Evolutionary conservation across 495 filamentous ascomycete species (phyloP), one percentile per base, ranked within the genome.

Genomic region (Tuber borchii): DNA sequence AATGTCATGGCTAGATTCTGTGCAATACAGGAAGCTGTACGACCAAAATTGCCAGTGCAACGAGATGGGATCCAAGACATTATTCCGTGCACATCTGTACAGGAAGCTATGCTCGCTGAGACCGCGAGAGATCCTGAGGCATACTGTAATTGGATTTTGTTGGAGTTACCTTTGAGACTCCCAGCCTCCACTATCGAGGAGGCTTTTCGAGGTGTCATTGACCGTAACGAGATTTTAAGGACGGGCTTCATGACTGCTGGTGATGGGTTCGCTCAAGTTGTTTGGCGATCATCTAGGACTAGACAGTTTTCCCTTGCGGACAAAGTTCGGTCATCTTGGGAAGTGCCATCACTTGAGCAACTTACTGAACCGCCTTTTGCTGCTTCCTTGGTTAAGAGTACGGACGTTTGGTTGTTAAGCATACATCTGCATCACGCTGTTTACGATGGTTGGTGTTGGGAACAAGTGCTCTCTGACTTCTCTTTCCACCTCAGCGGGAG

Each of bases 371-470:
- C 84, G 39, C 91, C 92, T 1, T 84, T 93, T 51, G 85, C 83
- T 3, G 83, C 91, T 16, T 87, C 90, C 70, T 81, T 93, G 1
- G 78, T 83, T 9, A 73, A 78, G 17, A 26, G 26, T 8, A 44
- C 42, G 0, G 77, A 70, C 37, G 56, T 73, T 6, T 74, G 80
- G 1, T 75, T 75, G 6, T 73, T 87, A 3, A 83, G 87, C 1
- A 61, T 91, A 14, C 86, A 87, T 51, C 87, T 96, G 43, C 91
- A 95, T 76, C 93, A 96, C 84, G 88, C 91, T 0, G 81, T 94
- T 0, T 95, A 95, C 78, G 93, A 96, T 80, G 93, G 92, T 9
- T 96, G 93, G 93, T 92, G 91, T 8, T 87, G 92, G 80, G 92
- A 95, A 73, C 83, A 93, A 45, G 82, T 95, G 0, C 80, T 93